phyloP scores from a whole-genome alignment of 2,329 filamentous ascomycete genomes.

The Lachnellula arida region DNA sequence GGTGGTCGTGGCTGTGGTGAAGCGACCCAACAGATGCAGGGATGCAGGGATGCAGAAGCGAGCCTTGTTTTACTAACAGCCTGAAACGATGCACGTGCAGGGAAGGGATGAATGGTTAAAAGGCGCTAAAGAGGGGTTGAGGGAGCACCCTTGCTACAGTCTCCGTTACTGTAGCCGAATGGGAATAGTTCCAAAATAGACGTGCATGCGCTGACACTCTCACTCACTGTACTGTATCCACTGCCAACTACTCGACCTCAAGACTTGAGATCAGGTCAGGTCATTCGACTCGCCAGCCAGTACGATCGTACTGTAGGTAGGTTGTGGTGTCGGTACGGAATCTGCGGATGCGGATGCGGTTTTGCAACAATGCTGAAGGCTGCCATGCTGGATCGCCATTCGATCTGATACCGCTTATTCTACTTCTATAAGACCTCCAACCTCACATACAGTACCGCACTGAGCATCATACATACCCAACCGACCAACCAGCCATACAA shows the following conservation, averaged over 20 bases:
- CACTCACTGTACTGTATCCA: neutral
- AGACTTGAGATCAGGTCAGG: neutral
- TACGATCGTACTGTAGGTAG: no score
- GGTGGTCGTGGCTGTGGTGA: no score
- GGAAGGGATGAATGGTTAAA: neutral
- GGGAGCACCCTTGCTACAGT: neutral
- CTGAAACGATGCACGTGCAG: constrained; percentile 15
- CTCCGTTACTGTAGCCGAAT: neutral
- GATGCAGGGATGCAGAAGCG: neutral
- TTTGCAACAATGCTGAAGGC: no score
- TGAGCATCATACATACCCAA: neutral
- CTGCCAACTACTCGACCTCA: constrained; percentile 17
- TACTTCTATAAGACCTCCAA: neutral
- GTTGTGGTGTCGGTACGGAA: no score
- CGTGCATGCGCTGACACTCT: neutral
- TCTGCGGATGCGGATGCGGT: no score
- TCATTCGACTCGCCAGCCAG: no score
- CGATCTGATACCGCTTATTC: constrained; percentile 12
- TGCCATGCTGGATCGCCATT: neutral
- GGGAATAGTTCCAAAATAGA: neutral
- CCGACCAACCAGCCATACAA: neutral
- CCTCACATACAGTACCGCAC: neutral
- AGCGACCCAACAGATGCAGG: neutral
- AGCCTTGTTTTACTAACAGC: neutral
- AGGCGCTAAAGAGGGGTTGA: neutral